Conservation (phyloP, 2,329 filamentous ascomycete genomes). For the Alternaria dauci region DNA sequence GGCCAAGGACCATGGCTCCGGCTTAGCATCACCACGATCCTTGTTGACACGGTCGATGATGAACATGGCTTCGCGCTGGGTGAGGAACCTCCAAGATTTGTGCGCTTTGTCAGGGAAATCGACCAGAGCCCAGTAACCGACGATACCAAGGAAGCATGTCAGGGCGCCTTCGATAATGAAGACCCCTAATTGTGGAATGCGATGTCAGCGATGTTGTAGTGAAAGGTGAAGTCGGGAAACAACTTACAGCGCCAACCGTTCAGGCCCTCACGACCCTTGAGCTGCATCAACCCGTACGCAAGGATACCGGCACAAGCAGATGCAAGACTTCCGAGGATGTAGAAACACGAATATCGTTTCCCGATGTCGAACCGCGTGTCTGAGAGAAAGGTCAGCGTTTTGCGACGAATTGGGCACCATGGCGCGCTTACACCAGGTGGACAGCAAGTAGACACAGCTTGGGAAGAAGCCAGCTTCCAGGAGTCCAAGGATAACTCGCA, state of each 20-base stretch:
- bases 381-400: constrained; percentile 4
- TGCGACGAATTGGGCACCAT: too few species aligned
- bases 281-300: constrained; percentile 73
- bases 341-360: constrained; percentile 74
- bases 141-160: constrained; percentile 52
- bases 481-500: constrained; percentile 52
- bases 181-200: constrained; percentile 50
- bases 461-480: constrained; percentile 53
- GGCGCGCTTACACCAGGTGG: constrained; percentile 46
- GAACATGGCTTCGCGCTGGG: constrained; percentile 56
- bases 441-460: constrained; percentile 57
- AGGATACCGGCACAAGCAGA: constrained; percentile 73
- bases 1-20: constrained; percentile 57
- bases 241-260: constrained; percentile 54
- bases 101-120: constrained; percentile 58
- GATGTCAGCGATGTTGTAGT: constrained; percentile 26
- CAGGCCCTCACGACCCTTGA: constrained; percentile 62
- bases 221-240: constrained; percentile 15
- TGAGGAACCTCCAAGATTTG: constrained; percentile 56
- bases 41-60: constrained; percentile 61
- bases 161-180: constrained; percentile 56
- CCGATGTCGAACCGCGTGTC: constrained; percentile 69
- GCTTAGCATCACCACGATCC: constrained; percentile 62
- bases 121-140: constrained; percentile 55
- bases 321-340: constrained; percentile 72